Conservation (phyloP, 352 stramenopile genomes). For the Pythium volutum region DNA sequence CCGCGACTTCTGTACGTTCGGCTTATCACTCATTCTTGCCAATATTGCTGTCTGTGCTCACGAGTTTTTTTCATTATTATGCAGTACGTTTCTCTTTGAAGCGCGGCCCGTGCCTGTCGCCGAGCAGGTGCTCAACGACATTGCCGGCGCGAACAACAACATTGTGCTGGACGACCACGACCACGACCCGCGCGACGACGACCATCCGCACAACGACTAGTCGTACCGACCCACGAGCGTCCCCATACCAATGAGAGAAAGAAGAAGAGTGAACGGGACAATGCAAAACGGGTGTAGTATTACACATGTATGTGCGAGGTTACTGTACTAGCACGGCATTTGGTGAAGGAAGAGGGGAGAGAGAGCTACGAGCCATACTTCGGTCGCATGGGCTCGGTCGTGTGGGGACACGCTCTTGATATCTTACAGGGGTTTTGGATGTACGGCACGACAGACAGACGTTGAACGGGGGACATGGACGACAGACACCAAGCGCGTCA, state of each 20-base stretch:
- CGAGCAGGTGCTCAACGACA: slow-evolving; percentile 62
- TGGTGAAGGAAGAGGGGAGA: no score
- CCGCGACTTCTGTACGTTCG: slow-evolving; percentile 85
- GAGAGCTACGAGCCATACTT: neutral
- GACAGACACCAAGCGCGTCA: neutral
- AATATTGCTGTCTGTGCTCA: no score
- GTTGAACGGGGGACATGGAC: no score
- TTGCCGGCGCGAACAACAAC: slow-evolving; percentile 38
- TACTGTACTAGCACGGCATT: neutral
- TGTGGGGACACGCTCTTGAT: no score
- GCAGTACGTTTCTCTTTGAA: slow-evolving; percentile 66
- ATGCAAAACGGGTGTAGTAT: slow-evolving; percentile 1
- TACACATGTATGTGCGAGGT: neutral
- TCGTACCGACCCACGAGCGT: neutral
- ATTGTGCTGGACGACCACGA: slow-evolving; percentile 36
- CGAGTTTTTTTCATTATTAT: no score
- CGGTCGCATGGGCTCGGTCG: neutral
- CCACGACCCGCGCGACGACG: slow-evolving; percentile 35
- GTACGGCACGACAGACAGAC: neutral
- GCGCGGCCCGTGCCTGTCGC: slow-evolving; percentile 37
- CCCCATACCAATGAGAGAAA: neutral
- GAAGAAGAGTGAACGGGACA: neutral
- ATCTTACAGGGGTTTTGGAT: neutral
- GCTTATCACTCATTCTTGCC: neutral
- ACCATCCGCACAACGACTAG: slow-evolving; percentile 59